phyloP scores from a whole-genome alignment of 768 basidiomycete species.

The Rhodotorula babjevae region DNA sequence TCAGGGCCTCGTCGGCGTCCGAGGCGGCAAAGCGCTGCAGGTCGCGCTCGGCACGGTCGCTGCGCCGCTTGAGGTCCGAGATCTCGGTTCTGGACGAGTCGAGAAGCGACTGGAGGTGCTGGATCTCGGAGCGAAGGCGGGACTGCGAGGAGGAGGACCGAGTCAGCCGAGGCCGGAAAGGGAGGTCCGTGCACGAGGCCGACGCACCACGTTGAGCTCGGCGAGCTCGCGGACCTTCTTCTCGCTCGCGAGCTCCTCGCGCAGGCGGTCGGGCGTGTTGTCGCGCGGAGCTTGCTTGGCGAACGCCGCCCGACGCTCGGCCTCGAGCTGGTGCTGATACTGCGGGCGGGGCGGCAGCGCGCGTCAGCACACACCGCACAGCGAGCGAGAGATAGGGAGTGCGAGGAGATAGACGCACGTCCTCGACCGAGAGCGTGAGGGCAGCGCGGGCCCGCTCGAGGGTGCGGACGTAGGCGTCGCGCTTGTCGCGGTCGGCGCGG shows the following conservation, averaged over 20 bases:
- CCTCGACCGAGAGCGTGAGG: slow-evolving; percentile 28
- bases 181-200: background rate
- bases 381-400: background rate
- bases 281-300: slow-evolving; percentile 9
- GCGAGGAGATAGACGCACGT: slow-evolving; percentile 15
- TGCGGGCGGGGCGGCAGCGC: background rate
- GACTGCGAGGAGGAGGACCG: background rate
- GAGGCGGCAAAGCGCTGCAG: slow-evolving; percentile 27
- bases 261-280: slow-evolving; percentile 9
- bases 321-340: slow-evolving; percentile 34
- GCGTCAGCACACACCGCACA: too few species aligned
- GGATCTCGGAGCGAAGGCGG: slow-evolving; percentile 30
- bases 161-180: background rate
- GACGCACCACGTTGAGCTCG: slow-evolving; percentile 40
- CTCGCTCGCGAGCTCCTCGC: slow-evolving; percentile 37
- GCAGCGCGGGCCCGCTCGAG: slow-evolving; percentile 25
- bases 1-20: slow-evolving; percentile 16
- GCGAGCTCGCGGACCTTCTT: slow-evolving; percentile 40
- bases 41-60: slow-evolving; percentile 21
- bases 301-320: slow-evolving; percentile 22
- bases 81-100: slow-evolving; percentile 11
- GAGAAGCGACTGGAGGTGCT: slow-evolving; percentile 19
- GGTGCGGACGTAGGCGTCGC: slow-evolving; percentile 32
- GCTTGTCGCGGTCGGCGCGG: slow-evolving; percentile 27
- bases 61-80: slow-evolving; percentile 13